These are phyloP conservation scores for Discostella stelligera DNA, from an alignment of 352 stramenopile species.

Conservation along the genomic window DNA sequence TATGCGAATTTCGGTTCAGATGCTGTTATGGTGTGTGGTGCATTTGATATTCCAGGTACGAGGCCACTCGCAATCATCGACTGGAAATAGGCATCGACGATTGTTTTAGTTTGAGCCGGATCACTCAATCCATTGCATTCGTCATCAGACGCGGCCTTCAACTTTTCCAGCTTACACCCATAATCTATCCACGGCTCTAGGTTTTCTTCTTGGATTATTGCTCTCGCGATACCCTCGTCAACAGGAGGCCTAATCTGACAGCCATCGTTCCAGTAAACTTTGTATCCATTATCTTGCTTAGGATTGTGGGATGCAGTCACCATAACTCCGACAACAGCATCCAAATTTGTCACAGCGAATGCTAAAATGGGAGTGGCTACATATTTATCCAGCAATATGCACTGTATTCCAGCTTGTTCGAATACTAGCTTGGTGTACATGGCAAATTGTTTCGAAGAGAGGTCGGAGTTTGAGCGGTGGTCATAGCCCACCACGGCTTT, in stretches of 20 bases:
- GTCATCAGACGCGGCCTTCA: constrained; percentile 29
- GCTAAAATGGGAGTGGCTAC: constrained; percentile 95
- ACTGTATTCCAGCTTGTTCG: constrained; percentile 63
- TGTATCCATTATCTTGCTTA: constrained; percentile 97
- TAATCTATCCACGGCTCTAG: constrained; percentile 85
- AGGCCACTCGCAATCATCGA: constrained; percentile 58
- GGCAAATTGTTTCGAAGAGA: constrained; percentile 77
- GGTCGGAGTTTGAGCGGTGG: constrained; percentile 57
- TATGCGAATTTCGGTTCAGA: constrained; percentile 85
- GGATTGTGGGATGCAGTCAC: constrained; percentile 95
- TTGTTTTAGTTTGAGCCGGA: constrained; percentile 48
- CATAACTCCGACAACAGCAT: constrained; percentile 73
- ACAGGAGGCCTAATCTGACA: constrained; percentile 97
- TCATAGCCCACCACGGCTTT: constrained; percentile 76
- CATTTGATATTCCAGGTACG: constrained; percentile 34
- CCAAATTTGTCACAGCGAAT: constrained; percentile 70
- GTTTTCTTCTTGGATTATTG: constrained; percentile 87
- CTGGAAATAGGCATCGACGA: constrained; percentile 68
- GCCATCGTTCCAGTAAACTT: constrained; percentile 86
- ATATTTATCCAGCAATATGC: constrained; percentile 80
- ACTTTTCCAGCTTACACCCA: constrained; percentile 37
- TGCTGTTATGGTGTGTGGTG: background rate
- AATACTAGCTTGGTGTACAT: constrained; percentile 77
- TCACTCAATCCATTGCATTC: constrained; percentile 64
- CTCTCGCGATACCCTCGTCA: constrained; percentile 89